phyloP scores from a whole-genome alignment of 2,329 filamentous ascomycete species.

The Aspergillus bombycis region DNA sequence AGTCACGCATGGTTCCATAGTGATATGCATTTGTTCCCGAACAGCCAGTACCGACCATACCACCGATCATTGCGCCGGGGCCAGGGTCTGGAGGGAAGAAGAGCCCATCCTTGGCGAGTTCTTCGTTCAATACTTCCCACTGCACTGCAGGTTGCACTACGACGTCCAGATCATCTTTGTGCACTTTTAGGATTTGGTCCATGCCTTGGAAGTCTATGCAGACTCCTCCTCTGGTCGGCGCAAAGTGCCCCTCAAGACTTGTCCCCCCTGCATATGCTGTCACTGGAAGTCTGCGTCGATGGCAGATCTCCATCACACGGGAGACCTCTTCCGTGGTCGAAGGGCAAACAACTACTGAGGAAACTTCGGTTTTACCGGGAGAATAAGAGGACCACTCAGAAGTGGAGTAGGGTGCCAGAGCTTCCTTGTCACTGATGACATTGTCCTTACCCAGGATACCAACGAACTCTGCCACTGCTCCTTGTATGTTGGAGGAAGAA shows the following conservation, averaged over 20 bases:
- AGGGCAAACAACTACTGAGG: constrained; percentile 72
- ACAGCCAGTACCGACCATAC: constrained; percentile 59
- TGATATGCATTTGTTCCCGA: constrained; percentile 85
- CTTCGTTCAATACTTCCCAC: constrained; percentile 84
- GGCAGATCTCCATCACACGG: constrained; percentile 86
- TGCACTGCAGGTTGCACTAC: constrained; percentile 82
- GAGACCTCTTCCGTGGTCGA: constrained; percentile 79
- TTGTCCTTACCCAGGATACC: constrained; percentile 65
- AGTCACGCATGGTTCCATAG: constrained; percentile 94
- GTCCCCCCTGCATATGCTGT: constrained; percentile 87
- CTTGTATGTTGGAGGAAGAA: neutral
- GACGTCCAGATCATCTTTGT: constrained; percentile 77
- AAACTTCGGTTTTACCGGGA: constrained; percentile 44
- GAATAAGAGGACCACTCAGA: constrained; percentile 65
- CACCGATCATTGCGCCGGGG: constrained; percentile 88
- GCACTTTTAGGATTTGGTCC: constrained; percentile 76
- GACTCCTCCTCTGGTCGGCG: constrained; percentile 80
- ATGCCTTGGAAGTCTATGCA: constrained; percentile 85
- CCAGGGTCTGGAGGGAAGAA: constrained; percentile 94
- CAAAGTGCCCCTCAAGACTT: constrained; percentile 85
- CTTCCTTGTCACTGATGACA: constrained; percentile 58
- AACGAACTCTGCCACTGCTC: constrained; percentile 52
- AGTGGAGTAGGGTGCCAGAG: constrained; percentile 61
- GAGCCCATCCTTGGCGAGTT: constrained; percentile 71
- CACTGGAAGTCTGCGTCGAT: constrained; percentile 77